Conservation (phyloP, 257 asterid genomes). For the Mitragyna speciosa region DNA sequence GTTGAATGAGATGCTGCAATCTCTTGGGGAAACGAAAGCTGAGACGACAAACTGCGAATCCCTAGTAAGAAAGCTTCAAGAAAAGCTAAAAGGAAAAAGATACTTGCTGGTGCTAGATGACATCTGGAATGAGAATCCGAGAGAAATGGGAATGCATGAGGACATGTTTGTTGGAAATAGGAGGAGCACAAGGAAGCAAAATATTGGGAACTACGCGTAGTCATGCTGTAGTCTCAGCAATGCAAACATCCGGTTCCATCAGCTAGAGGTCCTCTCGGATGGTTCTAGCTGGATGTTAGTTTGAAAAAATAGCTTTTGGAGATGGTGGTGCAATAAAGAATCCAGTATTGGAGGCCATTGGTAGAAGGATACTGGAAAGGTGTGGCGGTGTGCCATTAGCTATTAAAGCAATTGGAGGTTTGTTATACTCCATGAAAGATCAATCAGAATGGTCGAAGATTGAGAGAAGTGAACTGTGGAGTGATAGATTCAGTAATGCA, state of each 20-base stretch:
- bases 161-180: constrained; percentile 11
- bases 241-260: not conserved
- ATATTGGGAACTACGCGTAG: constrained; percentile 27
- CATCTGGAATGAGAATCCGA: constrained; percentile 21
- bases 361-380: constrained; percentile 20
- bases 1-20: constrained; percentile 21
- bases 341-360: constrained; percentile 11
- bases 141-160: constrained; percentile 20
- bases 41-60: not conserved
- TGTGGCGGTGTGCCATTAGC: constrained; percentile 40
- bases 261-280: constrained; percentile 17
- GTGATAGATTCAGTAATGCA: too few species aligned
- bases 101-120: constrained; percentile 29
- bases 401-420: constrained; percentile 29
- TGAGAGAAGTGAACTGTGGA: not conserved
- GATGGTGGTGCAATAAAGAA: constrained; percentile 8
- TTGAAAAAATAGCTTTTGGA: constrained; percentile 21
- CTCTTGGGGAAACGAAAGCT: not conserved
- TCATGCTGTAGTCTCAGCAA: constrained; percentile 15
- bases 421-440: constrained; percentile 10
- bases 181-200: constrained; percentile 1
- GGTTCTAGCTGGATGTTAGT: constrained; percentile 25
- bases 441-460: constrained; percentile 27
- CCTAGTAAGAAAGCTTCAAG: constrained; percentile 2
- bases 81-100: constrained; percentile 5